Percentiles rank a stretch among this genome's conserved stretches.
Conservation (phyloP, 2,329 filamentous ascomycete species). For the Uncinocarpus reesii region DNA sequence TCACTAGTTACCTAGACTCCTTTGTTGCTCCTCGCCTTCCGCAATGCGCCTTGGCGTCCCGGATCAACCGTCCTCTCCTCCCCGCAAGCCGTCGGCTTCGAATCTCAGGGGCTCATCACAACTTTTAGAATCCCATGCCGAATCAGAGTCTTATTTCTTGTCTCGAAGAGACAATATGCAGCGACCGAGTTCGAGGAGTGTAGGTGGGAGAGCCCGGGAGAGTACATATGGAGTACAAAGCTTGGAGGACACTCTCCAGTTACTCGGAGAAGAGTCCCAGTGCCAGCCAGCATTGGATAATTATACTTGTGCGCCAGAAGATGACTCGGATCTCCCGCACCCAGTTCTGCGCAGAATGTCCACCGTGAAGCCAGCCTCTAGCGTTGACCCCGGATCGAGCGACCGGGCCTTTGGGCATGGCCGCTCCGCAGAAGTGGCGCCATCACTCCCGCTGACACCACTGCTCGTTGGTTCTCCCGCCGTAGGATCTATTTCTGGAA, state of each 20-base stretch:
- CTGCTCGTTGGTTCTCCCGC: constrained; percentile 38
- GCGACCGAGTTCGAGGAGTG: constrained; percentile 24
- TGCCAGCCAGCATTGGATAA: constrained; percentile 13
- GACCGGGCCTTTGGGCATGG: constrained; percentile 1
- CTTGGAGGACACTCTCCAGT: constrained; percentile 43
- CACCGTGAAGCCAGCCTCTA: not conserved
- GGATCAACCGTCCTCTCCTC: constrained; percentile 25
- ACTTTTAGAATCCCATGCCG: constrained; percentile 30
- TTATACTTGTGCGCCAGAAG: not conserved
- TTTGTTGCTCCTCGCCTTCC: not conserved
- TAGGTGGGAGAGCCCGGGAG: constrained; percentile 29
- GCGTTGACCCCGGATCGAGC: not conserved
- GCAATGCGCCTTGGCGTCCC: constrained; percentile 32
- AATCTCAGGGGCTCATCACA: constrained; percentile 21
- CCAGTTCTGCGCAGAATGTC: constrained; percentile 5
- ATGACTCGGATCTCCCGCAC: not conserved
- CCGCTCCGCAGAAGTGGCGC: constrained; percentile 8
- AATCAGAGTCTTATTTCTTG: constrained; percentile 51
- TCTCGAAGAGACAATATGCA: constrained; percentile 45
- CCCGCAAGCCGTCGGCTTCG: constrained; percentile 29
- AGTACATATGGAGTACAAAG: constrained; percentile 50
- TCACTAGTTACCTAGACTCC: not conserved
- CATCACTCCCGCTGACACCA: constrained; percentile 40
- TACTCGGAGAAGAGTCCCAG: constrained; percentile 23
- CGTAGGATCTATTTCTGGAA: constrained; percentile 46